Percentiles rank a stretch among this genome's conserved stretches.
phyloP scores from a whole-genome alignment of 352 stramenopile genomes.

The Globisporangium uncinulatum region DNA sequence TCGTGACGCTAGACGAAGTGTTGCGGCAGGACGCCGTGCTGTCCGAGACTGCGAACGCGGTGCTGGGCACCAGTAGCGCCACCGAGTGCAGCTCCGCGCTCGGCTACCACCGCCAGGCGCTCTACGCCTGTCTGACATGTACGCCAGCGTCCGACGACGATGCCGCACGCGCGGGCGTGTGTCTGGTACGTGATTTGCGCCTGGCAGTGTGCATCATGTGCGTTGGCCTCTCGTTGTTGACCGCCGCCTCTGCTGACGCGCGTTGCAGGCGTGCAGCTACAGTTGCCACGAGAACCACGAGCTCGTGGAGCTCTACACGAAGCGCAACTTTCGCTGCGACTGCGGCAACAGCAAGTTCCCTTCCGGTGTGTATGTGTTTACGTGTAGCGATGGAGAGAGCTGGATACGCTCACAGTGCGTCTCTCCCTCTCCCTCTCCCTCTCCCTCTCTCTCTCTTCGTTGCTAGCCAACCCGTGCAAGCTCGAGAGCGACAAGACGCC shows the following conservation, averaged over 20 bases:
- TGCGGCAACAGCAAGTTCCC: slow-evolving; percentile 66
- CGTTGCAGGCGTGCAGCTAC: slow-evolving; percentile 51
- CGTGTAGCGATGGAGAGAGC: too few relatives aligned
- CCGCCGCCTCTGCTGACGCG: too few relatives aligned
- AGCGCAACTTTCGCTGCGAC: slow-evolving; percentile 67
- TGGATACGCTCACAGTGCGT: background rate
- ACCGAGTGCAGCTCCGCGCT: slow-evolving; percentile 67
- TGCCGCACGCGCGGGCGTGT: slow-evolving; percentile 40
- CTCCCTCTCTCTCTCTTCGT: slow-evolving; percentile 1
- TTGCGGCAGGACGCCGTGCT: slow-evolving; percentile 47
- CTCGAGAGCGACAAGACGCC: slow-evolving; percentile 44
- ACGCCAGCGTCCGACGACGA: slow-evolving; percentile 33
- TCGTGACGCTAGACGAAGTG: slow-evolving; percentile 61
- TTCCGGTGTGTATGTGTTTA: slow-evolving; percentile 13
- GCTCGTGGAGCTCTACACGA: slow-evolving; percentile 80
- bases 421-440: background rate
- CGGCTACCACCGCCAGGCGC: slow-evolving; percentile 57
- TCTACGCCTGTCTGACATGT: slow-evolving; percentile 71
- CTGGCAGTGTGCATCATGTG: too few relatives aligned
- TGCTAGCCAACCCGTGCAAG: slow-evolving; percentile 34
- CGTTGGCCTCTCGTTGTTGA: too few relatives aligned
- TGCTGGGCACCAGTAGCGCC: slow-evolving; percentile 51
- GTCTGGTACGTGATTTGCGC: slow-evolving; percentile 23
- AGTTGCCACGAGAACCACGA: slow-evolving; percentile 70
- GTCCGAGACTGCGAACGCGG: slow-evolving; percentile 48